These are phyloP conservation scores for Geotrichum ghanense DNA, from an alignment of 805 yeast genomes.

Conservation along the genomic window DNA sequence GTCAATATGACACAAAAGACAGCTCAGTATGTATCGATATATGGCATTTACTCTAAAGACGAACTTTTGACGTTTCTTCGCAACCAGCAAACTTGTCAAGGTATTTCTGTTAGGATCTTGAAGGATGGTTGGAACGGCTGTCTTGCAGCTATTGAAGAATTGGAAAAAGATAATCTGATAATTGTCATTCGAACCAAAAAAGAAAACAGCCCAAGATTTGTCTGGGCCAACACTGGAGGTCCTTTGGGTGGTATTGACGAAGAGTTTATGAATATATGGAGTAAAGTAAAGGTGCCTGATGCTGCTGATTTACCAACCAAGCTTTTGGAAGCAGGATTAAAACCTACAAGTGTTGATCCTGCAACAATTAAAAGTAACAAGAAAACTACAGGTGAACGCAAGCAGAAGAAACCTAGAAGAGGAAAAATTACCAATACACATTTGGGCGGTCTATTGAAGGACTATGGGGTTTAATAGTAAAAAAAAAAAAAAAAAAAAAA, in stretches of 20 bases:
- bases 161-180: conserved; percentile 68
- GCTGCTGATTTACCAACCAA: conserved; percentile 70
- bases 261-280: conserved; percentile 80
- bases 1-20: conserved; percentile 53
- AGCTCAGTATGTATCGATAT: conserved; percentile 78
- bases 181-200: conserved; percentile 83
- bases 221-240: conserved; percentile 84
- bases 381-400: conserved; percentile 42
- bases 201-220: conserved; percentile 83
- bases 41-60: conserved; percentile 71
- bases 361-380: conserved; percentile 66
- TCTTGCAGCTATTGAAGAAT: conserved; percentile 58
- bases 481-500: too few relatives aligned
- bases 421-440: conserved; percentile 94
- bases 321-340: conserved; percentile 73
- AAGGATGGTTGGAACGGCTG: conserved; percentile 96
- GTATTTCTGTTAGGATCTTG: conserved; percentile 67
- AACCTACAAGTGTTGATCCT: conserved; percentile 98
- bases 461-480: conserved; percentile 40
- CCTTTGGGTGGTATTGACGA: conserved; percentile 60
- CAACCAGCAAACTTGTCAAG: conserved; percentile 77
- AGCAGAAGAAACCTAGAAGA: conserved; percentile 83
- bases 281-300: conserved; percentile 64
- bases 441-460: conserved; percentile 90
- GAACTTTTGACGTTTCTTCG: conserved; percentile 66